A percentile compares a stretch with the other conserved stretches of the same genome.
These are phyloP conservation scores for Eustoma russellianum DNA, from an alignment of 257 asterid genomes.

Conservation along the genomic window DNA sequence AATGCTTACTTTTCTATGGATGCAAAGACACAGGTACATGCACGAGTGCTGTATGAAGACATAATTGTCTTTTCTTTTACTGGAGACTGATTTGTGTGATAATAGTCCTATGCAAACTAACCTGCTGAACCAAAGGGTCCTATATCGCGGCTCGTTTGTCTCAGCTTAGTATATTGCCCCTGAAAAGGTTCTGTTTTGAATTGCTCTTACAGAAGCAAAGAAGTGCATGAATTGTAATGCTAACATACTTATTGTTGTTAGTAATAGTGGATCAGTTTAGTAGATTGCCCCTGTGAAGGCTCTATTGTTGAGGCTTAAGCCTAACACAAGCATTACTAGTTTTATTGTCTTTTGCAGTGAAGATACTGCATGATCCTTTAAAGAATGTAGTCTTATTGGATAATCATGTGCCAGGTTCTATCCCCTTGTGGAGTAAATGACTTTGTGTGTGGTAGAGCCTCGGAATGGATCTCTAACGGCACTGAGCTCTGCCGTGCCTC, in stretches of 20 bases:
- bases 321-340: not conserved
- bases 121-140: not conserved
- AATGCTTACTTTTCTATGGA: constrained; percentile 77
- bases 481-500: constrained; percentile 89
- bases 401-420: constrained; percentile 55
- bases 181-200: not conserved
- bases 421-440: constrained; percentile 84
- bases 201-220: not conserved
- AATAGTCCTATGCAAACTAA: not conserved
- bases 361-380: constrained; percentile 3
- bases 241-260: too few species aligned
- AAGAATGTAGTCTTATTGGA: constrained; percentile 20
- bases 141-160: too few species aligned
- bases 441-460: constrained; percentile 94
- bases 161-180: not conserved
- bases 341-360: not conserved
- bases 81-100: not conserved
- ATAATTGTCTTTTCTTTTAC: not conserved
- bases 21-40: constrained; percentile 73
- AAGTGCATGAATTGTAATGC: not conserved
- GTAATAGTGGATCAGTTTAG: too few species aligned
- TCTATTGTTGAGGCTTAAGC: too few species aligned
- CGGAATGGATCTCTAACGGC: constrained; percentile 95
- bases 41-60: not conserved
- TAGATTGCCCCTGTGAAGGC: not conserved